phyloP scores from a whole-genome alignment of 306 rosid species.

The Malus asiatica region DNA sequence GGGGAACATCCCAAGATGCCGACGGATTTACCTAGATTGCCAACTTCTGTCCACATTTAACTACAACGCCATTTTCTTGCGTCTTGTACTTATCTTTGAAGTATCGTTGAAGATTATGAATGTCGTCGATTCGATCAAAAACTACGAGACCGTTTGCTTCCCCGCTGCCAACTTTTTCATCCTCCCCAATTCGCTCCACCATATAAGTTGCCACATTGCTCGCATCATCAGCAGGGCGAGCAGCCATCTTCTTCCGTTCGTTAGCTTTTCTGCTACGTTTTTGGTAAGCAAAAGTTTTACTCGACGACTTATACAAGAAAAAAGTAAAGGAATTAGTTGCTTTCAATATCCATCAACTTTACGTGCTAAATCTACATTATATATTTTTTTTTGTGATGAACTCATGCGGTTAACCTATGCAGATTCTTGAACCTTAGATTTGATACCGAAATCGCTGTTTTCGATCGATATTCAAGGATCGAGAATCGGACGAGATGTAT shows the following conservation, averaged over 20 bases:
- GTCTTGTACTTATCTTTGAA: too few relatives aligned
- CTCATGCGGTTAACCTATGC: not conserved
- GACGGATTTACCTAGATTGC: not conserved
- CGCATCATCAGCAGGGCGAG: not conserved
- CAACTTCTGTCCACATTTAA: not conserved
- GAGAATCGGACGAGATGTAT: not conserved
- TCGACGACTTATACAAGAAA: not conserved
- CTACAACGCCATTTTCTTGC: too few relatives aligned
- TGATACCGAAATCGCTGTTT: not conserved
- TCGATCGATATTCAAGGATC: not conserved
- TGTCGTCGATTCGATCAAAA: too few relatives aligned
- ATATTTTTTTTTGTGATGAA: not conserved
- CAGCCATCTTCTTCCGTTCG: not conserved
- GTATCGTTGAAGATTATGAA: too few relatives aligned
- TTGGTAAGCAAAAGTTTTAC: not conserved
- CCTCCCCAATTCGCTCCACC: not conserved
- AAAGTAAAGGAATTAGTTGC: not conserved
- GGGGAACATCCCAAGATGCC: not conserved
- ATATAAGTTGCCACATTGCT: not conserved
- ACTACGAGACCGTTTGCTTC: not conserved
- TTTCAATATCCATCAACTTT: not conserved
- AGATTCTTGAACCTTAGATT: not conserved
- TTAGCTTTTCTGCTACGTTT: not conserved
- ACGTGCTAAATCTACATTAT: not conserved
- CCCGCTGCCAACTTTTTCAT: not conserved